phyloP scores from a whole-genome alignment of 208 protist species.

The Acanthamoeba castellanii region DNA sequence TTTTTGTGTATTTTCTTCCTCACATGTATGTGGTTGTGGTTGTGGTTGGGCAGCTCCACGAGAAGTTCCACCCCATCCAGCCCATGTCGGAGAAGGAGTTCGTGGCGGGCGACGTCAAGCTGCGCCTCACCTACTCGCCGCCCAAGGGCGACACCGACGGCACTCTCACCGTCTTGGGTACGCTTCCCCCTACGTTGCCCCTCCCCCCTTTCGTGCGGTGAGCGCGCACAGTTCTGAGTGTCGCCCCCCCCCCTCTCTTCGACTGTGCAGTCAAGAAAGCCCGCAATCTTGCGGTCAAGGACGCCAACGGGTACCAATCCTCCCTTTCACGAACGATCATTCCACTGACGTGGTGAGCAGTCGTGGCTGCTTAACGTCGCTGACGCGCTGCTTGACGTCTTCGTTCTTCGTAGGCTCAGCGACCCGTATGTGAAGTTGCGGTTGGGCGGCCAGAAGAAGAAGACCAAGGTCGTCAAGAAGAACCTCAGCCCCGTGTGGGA shows the following conservation, averaged over 20 bases:
- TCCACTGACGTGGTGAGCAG: background rate
- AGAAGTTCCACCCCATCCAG: constrained; percentile 53
- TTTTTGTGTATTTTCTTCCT: background rate
- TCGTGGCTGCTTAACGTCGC: too few species aligned
- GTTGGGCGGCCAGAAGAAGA: constrained; percentile 19
- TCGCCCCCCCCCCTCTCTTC: too few species aligned
- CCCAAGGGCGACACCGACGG: background rate
- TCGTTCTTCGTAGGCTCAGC: background rate
- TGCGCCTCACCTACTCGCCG: constrained; percentile 9
- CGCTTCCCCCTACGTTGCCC: background rate
- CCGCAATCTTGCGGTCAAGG: constrained; percentile 40
- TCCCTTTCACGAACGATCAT: too few species aligned
- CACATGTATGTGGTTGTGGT: background rate
- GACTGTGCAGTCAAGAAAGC: constrained; percentile 37
- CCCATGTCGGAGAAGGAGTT: constrained; percentile 34
- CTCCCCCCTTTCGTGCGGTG: too few species aligned
- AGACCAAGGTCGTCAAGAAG: constrained; percentile 73
- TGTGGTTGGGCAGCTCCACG: background rate
- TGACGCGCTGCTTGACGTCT: background rate
- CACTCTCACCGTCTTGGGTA: constrained; percentile 21
- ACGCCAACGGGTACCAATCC: constrained; percentile 29
- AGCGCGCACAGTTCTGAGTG: too few species aligned
- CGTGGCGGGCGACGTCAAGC: constrained; percentile 11
- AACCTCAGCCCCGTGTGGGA: constrained; percentile 67
- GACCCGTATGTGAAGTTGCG: constrained; percentile 68